Evolutionary conservation across 768 basidiomycete species (phyloP).

Genomic region (Saitozyma sp.): DNA sequence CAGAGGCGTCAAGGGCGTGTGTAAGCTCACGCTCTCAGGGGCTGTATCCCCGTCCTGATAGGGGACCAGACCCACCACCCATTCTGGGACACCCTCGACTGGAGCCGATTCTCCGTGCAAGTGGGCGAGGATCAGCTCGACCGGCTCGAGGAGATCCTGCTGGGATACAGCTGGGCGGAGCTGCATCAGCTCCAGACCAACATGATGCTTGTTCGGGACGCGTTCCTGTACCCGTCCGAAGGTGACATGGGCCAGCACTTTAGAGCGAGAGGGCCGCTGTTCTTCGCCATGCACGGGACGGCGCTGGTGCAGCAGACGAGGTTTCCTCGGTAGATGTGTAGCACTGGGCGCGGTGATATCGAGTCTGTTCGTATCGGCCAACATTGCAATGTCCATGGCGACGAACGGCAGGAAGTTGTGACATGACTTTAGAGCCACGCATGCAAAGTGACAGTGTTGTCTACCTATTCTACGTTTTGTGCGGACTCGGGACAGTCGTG

Average conservation of each 20-base stretch:
- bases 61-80: conserved; percentile 51
- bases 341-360: too few species aligned
- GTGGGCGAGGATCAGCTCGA: conserved; percentile 47
- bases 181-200: conserved; percentile 49
- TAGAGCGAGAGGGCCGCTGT: conserved; percentile 47
- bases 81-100: conserved; percentile 53
- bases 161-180: conserved; percentile 34
- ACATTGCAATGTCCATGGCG: too few species aligned
- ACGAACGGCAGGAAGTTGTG: too few species aligned
- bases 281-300: conserved; percentile 49
- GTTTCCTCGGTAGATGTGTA: not conserved
- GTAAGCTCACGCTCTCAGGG: conserved; percentile 17
- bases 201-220: conserved; percentile 50
- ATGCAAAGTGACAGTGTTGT: too few species aligned
- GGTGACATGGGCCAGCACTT: conserved; percentile 37
- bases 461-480: too few species aligned
- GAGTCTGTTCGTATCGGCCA: too few species aligned
- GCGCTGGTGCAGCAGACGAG: conserved; percentile 19
- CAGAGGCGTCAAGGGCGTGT: too few species aligned
- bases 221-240: conserved; percentile 50
- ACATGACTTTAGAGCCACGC: too few species aligned
- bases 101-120: conserved; percentile 49
- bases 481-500: too few species aligned
- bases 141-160: conserved; percentile 48
- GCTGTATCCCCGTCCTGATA: conserved; percentile 53